phyloP scores from a whole-genome alignment of 2,329 filamentous ascomycete species.

The Talaromyces amestolkiae region DNA sequence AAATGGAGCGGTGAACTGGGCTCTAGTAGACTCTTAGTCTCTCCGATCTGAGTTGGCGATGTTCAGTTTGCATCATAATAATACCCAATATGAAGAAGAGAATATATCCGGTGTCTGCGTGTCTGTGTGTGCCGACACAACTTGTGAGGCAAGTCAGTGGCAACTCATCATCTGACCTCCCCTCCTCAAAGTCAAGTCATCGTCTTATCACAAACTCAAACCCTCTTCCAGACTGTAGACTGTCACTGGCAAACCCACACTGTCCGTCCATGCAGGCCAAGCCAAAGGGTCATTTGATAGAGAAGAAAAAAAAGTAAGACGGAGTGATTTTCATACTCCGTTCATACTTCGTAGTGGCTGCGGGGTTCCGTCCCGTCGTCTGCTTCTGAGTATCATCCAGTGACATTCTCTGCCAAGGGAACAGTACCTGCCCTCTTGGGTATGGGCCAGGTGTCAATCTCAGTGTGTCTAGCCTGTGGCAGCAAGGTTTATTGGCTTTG shows the following conservation, averaged over 20 bases:
- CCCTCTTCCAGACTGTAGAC: neutral
- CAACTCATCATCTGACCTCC: neutral
- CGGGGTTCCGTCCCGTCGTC: neutral
- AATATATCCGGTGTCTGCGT: neutral
- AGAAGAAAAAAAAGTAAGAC: neutral
- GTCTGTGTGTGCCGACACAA: neutral
- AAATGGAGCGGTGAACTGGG: neutral
- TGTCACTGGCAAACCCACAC: neutral
- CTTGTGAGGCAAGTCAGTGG: neutral
- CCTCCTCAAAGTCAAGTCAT: neutral
- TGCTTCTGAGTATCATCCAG: neutral
- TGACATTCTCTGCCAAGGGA: neutral
- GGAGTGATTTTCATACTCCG: neutral
- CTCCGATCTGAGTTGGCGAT: neutral
- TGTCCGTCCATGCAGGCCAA: neutral
- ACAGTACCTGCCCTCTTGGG: slow-evolving; percentile 3
- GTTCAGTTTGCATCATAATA: neutral
- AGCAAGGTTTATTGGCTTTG: neutral
- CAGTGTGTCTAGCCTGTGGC: neutral
- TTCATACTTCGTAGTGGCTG: neutral
- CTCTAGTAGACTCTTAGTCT: no score
- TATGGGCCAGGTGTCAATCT: neutral
- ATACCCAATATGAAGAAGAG: neutral
- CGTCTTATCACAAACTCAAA: neutral
- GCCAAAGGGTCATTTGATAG: neutral